Evolutionary conservation across 2,329 filamentous ascomycete genomes (phyloP).

Genomic region (Penicillium hesseltinei): DNA sequence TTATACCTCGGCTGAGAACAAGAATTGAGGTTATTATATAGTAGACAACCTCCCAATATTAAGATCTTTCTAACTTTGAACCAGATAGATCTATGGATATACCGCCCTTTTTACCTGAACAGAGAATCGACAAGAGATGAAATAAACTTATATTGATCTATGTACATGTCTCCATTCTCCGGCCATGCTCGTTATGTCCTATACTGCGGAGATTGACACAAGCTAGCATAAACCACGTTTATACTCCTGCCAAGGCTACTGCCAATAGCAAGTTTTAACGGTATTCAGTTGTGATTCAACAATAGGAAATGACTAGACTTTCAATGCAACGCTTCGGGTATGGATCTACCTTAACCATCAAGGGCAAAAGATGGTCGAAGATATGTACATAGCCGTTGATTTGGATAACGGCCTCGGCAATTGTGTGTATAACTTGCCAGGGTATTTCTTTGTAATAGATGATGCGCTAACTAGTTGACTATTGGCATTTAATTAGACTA

Average conservation of each 20-base stretch:
- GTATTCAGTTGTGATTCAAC: neutral
- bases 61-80: neutral
- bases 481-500: neutral
- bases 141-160: neutral
- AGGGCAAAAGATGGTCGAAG: neutral
- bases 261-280: neutral
- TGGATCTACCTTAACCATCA: neutral
- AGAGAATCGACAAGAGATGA: neutral
- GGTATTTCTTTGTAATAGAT: neutral
- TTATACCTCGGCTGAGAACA: neutral
- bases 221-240: neutral
- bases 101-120: neutral
- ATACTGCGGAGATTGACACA: neutral
- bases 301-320: neutral
- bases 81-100: neutral
- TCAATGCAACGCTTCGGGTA: neutral
- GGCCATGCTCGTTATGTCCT: neutral
- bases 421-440: neutral
- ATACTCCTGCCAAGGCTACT: neutral
- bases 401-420: neutral
- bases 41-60: neutral
- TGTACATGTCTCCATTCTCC: neutral
- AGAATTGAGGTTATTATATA: neutral
- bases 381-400: neutral
- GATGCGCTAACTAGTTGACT: neutral